Base-by-base conservation (phyloP, 495 filamentous ascomycete species). In the Staphylotrichum longicolle region DNA sequence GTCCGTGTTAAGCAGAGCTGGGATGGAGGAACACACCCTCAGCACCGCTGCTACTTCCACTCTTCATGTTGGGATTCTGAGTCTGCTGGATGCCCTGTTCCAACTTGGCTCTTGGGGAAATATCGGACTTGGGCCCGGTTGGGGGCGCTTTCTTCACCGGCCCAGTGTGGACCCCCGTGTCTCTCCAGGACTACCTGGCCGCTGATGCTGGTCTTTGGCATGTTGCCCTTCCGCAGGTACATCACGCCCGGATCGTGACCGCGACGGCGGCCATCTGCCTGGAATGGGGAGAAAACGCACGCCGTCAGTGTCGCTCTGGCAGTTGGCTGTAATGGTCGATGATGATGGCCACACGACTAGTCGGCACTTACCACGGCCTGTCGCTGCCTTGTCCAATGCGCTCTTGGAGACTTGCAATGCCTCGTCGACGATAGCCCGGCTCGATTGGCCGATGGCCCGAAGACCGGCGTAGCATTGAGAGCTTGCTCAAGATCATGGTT, bases 201-300 rank as follows among this genome's bases (percentile, higher is more conserved):
- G 20, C 51, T 33, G 52, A 27, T 27, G 20, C 20, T 27, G 20
- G 20, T 27, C 20, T 27, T 27, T 27, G 20, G 20, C 20, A 27
- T 27, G 9, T 34, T 15, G 9, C 14, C 11, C 27, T 27, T 54
- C 2, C 54, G 54, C 47, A 63, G 47, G 30, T 62, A 64, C 2
- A 64, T n/a, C n/a, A 60, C 42, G 34, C 57, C 61, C 0, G 67
- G 1, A 68, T 6, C 0, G 65, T 58, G 15, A 72, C 37, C 4
- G 34, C 67, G 12, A 66, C 56, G 14, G 69, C 57, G 9, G 59
- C 61, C 35, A 68, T 39, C 15, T 63, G 41, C 65, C 67, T 71
- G 27, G 3, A 7, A n/a, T 3, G 11, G 44, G 0, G 0, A 20
- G 35, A 33, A 10, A 48, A 12, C 11, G 32, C 9, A 14, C 37